A percentile compares a stretch with the other conserved stretches of the same genome.
Evolutionary conservation across 2,329 filamentous ascomycete genomes (phyloP).

Genomic region (Xylariales sp.): DNA sequence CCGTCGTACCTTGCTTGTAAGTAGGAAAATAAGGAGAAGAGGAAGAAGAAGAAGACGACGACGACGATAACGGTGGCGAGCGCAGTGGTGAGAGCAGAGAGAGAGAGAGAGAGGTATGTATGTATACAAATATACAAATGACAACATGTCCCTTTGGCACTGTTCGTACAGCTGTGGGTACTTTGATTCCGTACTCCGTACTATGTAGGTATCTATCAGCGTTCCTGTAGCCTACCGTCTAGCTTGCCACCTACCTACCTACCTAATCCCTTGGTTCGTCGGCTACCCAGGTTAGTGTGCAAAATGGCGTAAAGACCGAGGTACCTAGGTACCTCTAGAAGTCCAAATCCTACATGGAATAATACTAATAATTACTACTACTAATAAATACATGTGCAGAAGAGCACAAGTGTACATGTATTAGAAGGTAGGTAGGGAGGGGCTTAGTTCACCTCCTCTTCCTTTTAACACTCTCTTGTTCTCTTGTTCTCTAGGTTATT

Average conservation of each 20-base stretch:
- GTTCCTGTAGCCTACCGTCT: slow-evolving; percentile 19
- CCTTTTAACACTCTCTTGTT: background rate
- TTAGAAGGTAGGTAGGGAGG: no score
- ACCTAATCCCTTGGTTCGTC: no score
- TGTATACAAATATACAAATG: background rate
- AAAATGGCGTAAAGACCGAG: no score
- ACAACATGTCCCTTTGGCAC: background rate
- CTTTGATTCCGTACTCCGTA: no score
- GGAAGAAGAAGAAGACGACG: background rate
- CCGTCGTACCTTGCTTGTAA: background rate
- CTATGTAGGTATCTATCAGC: background rate
- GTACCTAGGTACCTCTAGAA: no score
- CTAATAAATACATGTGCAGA: background rate
- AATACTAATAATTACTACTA: no score
- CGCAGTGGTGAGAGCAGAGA: background rate
- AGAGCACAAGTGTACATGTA: background rate
- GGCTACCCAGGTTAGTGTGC: no score
- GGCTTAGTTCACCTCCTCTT: slow-evolving; percentile 9
- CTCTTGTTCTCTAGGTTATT: no score
- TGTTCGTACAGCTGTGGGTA: no score
- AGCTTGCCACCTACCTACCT: slow-evolving; percentile 19
- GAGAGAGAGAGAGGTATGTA: background rate
- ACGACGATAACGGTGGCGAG: background rate
- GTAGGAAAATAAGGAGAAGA: background rate
- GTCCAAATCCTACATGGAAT: no score